phyloP scores from a whole-genome alignment of 371 early-diverging fungal genomes.

The Lichtheimia hyalospora region DNA sequence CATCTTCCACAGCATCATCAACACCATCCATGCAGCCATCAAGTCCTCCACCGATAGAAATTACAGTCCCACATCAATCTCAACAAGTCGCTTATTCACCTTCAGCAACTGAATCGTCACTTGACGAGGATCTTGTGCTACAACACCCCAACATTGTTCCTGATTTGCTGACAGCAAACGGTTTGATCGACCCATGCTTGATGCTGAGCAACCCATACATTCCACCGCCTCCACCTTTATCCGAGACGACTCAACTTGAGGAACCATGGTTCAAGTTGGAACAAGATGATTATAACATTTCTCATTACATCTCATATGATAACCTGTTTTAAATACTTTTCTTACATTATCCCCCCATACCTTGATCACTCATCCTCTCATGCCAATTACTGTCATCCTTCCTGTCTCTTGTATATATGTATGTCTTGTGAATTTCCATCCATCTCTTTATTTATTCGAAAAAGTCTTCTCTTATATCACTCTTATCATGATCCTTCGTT shows the following conservation, averaged over 20 bases:
- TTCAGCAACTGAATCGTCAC: conserved; percentile 10
- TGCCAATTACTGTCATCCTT: not conserved
- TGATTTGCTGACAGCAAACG: not conserved
- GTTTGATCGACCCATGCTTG: not conserved
- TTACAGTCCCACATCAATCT: too few species aligned
- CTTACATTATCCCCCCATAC: not conserved
- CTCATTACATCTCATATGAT: conserved; percentile 3
- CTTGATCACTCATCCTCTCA: not conserved
- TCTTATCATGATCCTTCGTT: too few species aligned
- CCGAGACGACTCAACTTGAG: not conserved
- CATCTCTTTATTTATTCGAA: too few species aligned
- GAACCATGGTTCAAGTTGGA: conserved; percentile 10
- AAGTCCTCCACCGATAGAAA: too few species aligned
- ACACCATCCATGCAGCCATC: not conserved
- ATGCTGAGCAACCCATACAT: not conserved
- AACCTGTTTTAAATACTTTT: not conserved
- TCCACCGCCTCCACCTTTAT: conserved; percentile 1
- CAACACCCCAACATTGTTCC: not conserved
- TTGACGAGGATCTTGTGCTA: conserved; percentile 5
- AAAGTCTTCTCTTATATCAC: too few species aligned
- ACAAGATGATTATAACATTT: conserved; percentile 5
- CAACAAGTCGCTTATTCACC: not conserved
- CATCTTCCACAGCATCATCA: not conserved
- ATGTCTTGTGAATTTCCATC: not conserved
- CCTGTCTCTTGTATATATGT: not conserved